Evolutionary conservation across 495 filamentous ascomycete species (phyloP).

Genomic region (Alectoria sarmentosa): DNA sequence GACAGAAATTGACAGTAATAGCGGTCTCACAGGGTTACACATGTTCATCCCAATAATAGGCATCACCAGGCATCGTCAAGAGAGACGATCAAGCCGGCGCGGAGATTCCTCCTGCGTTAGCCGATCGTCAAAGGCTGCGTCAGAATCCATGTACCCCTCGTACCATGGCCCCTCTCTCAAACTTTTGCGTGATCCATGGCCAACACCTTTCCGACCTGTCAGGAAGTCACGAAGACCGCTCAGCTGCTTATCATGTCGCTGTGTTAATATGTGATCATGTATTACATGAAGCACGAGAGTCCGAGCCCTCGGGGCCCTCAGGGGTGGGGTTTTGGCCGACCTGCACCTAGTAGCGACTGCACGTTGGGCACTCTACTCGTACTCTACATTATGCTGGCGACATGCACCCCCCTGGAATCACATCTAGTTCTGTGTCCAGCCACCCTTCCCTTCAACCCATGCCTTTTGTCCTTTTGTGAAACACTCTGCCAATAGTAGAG

Average conservation of each 20-base stretch:
- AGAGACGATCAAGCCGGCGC: not conserved
- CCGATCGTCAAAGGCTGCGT: not conserved
- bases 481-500: not conserved
- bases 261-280: too few species aligned
- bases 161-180: not conserved
- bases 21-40: too few species aligned
- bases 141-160: too few species aligned
- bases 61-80: too few species aligned
- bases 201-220: not conserved
- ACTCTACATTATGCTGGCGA: not conserved
- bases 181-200: constrained; percentile 1
- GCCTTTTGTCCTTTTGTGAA: not conserved
- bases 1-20: too few species aligned
- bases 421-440: not conserved
- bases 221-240: too few species aligned
- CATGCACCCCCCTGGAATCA: constrained; percentile 7
- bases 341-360: too few species aligned
- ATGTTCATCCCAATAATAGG: too few species aligned
- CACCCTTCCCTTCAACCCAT: not conserved
- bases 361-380: not conserved
- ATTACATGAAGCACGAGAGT: not conserved
- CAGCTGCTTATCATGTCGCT: too few species aligned
- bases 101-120: not conserved
- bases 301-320: not conserved
- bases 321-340: not conserved